A percentile compares a stretch with the other conserved stretches of the same genome.
Conservation (phyloP, 2,329 filamentous ascomycete genomes). For the Hypoxylon sp. region DNA sequence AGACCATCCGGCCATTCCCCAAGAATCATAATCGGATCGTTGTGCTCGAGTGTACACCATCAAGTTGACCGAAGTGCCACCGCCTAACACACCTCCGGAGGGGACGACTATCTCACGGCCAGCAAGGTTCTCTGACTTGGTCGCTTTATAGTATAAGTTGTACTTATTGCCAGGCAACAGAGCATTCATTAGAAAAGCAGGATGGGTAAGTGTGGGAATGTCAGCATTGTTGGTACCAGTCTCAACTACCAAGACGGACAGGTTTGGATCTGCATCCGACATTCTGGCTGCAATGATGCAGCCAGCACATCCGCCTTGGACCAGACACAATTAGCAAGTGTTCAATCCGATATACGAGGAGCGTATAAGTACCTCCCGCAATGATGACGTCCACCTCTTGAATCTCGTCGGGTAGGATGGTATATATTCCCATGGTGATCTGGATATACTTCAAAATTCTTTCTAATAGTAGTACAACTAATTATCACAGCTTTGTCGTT, state of each 20-base stretch:
- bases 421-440: slow-evolving; percentile 35
- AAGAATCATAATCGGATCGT: slow-evolving; percentile 52
- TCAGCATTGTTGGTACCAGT: slow-evolving; percentile 33
- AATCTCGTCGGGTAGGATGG: slow-evolving; percentile 28
- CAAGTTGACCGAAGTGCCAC: slow-evolving; percentile 66
- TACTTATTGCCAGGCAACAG: slow-evolving; percentile 19
- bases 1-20: slow-evolving; percentile 50
- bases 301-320: slow-evolving; percentile 35
- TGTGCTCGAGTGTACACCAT: slow-evolving; percentile 58
- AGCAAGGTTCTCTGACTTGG: slow-evolving; percentile 26
- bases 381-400: slow-evolving; percentile 44
- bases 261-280: slow-evolving; percentile 38
- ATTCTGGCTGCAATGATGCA: slow-evolving; percentile 46
- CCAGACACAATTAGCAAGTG: background rate
- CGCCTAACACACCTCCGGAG: slow-evolving; percentile 63
- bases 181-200: slow-evolving; percentile 12
- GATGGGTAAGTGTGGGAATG: slow-evolving; percentile 8
- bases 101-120: slow-evolving; percentile 27
- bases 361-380: slow-evolving; percentile 36
- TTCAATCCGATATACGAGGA: background rate
- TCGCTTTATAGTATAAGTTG: slow-evolving; percentile 7
- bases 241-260: slow-evolving; percentile 44
- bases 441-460: no score
- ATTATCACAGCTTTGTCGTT: no score
- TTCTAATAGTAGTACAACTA: no score